Evolutionary conservation across 441 rosid species (phyloP).

Genomic region (Pelargonium citronellum): DNA sequence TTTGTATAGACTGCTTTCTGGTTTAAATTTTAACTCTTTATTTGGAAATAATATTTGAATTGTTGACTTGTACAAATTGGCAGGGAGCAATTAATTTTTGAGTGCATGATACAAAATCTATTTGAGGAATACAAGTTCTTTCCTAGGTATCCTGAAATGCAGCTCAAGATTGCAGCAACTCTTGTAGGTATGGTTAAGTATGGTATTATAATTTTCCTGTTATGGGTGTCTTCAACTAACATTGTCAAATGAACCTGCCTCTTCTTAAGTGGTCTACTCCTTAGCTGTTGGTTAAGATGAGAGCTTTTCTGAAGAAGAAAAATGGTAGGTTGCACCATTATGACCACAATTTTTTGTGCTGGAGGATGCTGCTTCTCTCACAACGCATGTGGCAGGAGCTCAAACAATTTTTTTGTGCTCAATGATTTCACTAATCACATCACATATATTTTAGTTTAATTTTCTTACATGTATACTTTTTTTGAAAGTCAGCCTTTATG

Average conservation of each 20-base stretch:
- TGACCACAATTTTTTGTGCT: background rate
- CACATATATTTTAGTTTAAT: too few species aligned
- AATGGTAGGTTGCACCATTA: background rate
- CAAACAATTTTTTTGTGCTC: too few species aligned
- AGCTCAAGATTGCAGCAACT: conserved; percentile 86
- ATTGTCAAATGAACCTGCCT: background rate
- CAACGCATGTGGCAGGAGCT: too few species aligned
- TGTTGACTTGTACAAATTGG: conserved; percentile 16
- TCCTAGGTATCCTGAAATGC: conserved; percentile 94
- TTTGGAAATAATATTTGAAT: background rate
- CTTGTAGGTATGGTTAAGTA: conserved; percentile 66
- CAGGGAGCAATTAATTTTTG: conserved; percentile 93
- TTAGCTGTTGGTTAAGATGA: background rate
- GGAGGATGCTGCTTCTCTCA: background rate
- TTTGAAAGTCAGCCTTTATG: background rate
- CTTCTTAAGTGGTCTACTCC: background rate
- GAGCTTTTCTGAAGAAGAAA: conserved; percentile 7
- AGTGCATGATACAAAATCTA: conserved; percentile 92
- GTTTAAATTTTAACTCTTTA: background rate
- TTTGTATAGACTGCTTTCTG: background rate
- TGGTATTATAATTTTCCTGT: background rate
- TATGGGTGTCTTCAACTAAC: background rate
- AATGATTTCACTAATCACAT: background rate
- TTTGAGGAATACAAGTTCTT: conserved; percentile 95
- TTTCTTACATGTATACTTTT: background rate